Conservation (phyloP, 1,284 basidiomycete genomes). For the Pascua sp. region DNA sequence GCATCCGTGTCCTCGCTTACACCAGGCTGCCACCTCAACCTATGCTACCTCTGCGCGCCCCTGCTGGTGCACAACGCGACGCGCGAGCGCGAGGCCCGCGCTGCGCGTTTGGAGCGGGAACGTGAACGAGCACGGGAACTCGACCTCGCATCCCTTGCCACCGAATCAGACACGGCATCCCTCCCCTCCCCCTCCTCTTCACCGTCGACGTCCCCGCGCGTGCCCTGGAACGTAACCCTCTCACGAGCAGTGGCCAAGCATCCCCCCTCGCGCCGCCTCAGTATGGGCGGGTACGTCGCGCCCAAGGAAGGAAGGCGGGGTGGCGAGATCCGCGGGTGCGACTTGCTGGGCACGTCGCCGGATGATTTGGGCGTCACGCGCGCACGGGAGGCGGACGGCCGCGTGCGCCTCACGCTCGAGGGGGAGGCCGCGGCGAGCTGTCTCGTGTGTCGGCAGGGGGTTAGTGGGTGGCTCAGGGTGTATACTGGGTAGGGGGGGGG, state of each 20-base stretch:
- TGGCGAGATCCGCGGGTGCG: slow-evolving; percentile 23
- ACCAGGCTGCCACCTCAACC: slow-evolving; percentile 39
- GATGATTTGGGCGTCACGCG: not conserved
- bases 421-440: slow-evolving; percentile 8
- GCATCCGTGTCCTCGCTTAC: not conserved
- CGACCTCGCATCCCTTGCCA: not conserved
- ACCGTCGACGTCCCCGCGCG: not conserved
- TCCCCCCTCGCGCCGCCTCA: slow-evolving; percentile 23
- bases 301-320: slow-evolving; percentile 17
- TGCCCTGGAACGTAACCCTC: slow-evolving; percentile 27
- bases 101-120: not conserved
- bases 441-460: slow-evolving; percentile 15
- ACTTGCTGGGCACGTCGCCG: slow-evolving; percentile 4
- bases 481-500: slow-evolving; percentile 2
- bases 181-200: too few species aligned
- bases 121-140: not conserved
- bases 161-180: not conserved
- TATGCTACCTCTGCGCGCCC: slow-evolving; percentile 40
- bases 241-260: slow-evolving; percentile 27
- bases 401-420: not conserved
- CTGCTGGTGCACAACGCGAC: slow-evolving; percentile 23
- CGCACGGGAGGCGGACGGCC: not conserved
- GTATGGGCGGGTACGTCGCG: slow-evolving; percentile 28
- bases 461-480: slow-evolving; percentile 20
- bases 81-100: not conserved